Evolutionary conservation across 2,329 filamentous ascomycete genomes (phyloP), one percentile per base, ranked within the genome.

Genomic region (Alternaria arbusti): DNA sequence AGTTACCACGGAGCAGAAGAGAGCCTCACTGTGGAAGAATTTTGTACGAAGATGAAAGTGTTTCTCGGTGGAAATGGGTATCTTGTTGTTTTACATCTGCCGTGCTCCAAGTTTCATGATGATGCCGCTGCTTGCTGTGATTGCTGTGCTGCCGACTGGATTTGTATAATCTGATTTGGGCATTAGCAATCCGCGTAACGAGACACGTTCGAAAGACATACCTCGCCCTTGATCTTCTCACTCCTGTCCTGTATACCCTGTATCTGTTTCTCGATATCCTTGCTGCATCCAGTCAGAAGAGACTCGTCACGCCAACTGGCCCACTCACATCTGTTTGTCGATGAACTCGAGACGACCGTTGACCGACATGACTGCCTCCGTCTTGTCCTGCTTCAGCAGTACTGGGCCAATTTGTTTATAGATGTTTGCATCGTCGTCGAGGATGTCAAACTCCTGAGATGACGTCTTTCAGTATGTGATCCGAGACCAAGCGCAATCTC

Each of bases 361-460:
- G 17, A 99, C 96, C 0, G 94, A 94, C 85, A 92, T 91, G 69
- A 94, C 89, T 0, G 96, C 96, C 79, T 99, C 96, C 2, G 88
- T 84, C 80, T 92, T 94, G 61, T 98, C 96, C 81, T 99, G 96
- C 85, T 98, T 97, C 75, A 99, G 82, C 40, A 99, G 84, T 7
- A 98, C 92, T 0, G 96, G 96, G 0, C 96, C 96, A 50, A 97
- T 89, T 45, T 97, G 88, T 82, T 98, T 99, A 88, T 97, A 99
- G 80, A 99, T 97, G 68, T 89, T 93, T 75, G 96, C 91, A 71
- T 91, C 91, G 40, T 94, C 90, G 72, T 90, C 88, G 63, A 98
- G 85, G 57, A 87, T 86, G 44, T 88, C 86, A 79, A 98, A 98
- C 81, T 98, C 95, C 90, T 96, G 68, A 6, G 6, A 22, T 1